Evolutionary conservation across 805 yeast species (phyloP).

Genomic region (Kuraishia cidri): DNA sequence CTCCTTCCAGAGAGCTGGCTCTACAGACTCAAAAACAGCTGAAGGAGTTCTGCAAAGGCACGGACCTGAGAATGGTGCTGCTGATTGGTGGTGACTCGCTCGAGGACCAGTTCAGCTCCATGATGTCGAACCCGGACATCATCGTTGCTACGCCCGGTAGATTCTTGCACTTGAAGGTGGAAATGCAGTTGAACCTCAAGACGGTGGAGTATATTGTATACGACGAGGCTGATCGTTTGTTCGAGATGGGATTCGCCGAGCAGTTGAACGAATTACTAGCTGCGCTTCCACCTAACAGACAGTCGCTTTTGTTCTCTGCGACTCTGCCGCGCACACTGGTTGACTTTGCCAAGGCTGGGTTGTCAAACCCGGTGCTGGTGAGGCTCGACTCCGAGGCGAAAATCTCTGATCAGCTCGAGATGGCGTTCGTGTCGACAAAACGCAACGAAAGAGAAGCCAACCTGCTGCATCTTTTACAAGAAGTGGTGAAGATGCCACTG

Average conservation of each 20-base stretch:
- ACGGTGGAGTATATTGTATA: constrained; percentile 86
- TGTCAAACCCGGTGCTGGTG: constrained; percentile 84
- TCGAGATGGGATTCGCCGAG: constrained; percentile 94
- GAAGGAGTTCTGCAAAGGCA: constrained; percentile 78
- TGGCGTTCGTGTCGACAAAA: constrained; percentile 79
- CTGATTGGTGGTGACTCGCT: constrained; percentile 98
- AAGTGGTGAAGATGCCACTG: constrained; percentile 74
- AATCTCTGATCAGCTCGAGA: constrained; percentile 82
- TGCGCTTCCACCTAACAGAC: constrained; percentile 74
- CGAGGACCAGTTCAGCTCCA: constrained; percentile 88
- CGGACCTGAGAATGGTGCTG: constrained; percentile 72
- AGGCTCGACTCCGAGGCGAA: constrained; percentile 90
- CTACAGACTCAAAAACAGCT: constrained; percentile 84
- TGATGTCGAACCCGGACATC: constrained; percentile 93
- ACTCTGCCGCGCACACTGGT: constrained; percentile 89
- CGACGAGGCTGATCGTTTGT: constrained; percentile 95
- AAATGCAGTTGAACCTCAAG: constrained; percentile 81
- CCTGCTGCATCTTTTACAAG: constrained; percentile 66
- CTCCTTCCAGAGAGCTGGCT: constrained; percentile 97
- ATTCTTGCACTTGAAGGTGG: constrained; percentile 90
- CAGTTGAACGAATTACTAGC: constrained; percentile 86
- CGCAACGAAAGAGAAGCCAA: constrained; percentile 87
- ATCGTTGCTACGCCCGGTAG: constrained; percentile 97
- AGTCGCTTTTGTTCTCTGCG: constrained; percentile 87
- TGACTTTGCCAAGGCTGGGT: constrained; percentile 96